Conservation (phyloP, 2,329 filamentous ascomycete genomes). For the Penicillium sp. region DNA sequence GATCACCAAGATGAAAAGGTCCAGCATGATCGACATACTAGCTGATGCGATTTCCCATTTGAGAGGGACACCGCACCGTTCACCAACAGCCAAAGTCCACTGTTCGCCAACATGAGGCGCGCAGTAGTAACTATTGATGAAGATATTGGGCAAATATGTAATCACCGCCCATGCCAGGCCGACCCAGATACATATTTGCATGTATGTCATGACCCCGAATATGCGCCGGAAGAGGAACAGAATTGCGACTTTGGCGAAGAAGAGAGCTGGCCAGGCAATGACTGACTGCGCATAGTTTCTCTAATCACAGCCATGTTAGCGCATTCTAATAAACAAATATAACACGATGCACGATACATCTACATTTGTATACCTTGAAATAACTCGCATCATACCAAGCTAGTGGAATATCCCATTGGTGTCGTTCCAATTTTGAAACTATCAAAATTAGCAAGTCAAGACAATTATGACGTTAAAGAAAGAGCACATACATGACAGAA, state of each 20-base stretch:
- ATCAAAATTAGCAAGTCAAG: neutral
- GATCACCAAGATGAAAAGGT: neutral
- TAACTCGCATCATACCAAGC: neutral
- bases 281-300: neutral
- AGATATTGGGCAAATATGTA: neutral
- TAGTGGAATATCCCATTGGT: neutral
- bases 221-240: constrained; percentile 1
- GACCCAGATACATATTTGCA: neutral
- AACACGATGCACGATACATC: too few relatives aligned
- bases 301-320: neutral
- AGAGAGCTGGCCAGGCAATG: neutral
- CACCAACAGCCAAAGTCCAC: neutral
- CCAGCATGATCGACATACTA: neutral
- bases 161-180: neutral
- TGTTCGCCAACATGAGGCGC: neutral
- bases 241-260: constrained; percentile 3
- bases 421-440: neutral
- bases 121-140: neutral
- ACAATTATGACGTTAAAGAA: too few relatives aligned
- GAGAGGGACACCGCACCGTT: neutral
- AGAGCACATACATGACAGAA: neutral
- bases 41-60: neutral
- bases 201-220: neutral
- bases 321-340: too few relatives aligned
- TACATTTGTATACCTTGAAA: neutral